Evolutionary conservation across 352 stramenopile species (phyloP).

Genomic region (Pythium volutum): DNA sequence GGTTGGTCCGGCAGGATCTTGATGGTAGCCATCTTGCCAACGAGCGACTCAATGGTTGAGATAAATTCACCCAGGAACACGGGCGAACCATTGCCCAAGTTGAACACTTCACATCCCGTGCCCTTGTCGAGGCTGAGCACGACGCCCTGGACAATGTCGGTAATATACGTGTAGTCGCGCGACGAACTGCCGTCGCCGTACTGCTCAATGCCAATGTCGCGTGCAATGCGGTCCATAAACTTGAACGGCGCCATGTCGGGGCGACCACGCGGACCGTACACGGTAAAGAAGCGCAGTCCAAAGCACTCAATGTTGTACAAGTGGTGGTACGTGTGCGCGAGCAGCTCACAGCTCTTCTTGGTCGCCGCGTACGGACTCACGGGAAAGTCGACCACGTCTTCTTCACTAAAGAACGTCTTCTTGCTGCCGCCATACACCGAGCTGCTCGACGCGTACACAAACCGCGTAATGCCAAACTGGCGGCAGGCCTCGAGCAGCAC

Average conservation of each 20-base stretch:
- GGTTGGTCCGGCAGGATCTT: conserved; percentile 93
- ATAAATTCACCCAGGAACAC: conserved; percentile 95
- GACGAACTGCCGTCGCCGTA: conserved; percentile 95
- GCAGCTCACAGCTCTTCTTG: conserved; percentile 97
- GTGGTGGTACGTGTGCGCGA: conserved; percentile 97
- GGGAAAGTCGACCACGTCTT: conserved; percentile 91
- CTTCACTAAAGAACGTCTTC: conserved; percentile 89
- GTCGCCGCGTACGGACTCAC: conserved; percentile 96
- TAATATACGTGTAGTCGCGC: conserved; percentile 98
- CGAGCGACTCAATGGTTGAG: conserved; percentile 90
- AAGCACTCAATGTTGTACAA: conserved; percentile 94
- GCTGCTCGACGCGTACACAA: conserved; percentile 95
- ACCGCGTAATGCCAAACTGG: conserved; percentile 90
- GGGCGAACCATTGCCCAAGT: conserved; percentile 93
- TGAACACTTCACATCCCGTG: conserved; percentile 94
- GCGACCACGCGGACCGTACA: conserved; percentile 94
- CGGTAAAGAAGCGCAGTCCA: conserved; percentile 98
- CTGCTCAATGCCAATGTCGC: conserved; percentile 93
- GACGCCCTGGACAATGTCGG: conserved; percentile 97
- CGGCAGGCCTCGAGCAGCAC: conserved; percentile 91
- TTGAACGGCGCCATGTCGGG: conserved; percentile 99
- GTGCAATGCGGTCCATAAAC: conserved; percentile 95
- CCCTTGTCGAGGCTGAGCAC: conserved; percentile 67
- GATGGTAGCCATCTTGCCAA: conserved; percentile 93
- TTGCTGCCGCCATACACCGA: conserved; percentile 95